A percentile compares a stretch with the other conserved stretches of the same genome.
These are phyloP conservation scores for Przewalskia tangutica DNA, from an alignment of 257 asterid genomes.

Conservation along the genomic window DNA sequence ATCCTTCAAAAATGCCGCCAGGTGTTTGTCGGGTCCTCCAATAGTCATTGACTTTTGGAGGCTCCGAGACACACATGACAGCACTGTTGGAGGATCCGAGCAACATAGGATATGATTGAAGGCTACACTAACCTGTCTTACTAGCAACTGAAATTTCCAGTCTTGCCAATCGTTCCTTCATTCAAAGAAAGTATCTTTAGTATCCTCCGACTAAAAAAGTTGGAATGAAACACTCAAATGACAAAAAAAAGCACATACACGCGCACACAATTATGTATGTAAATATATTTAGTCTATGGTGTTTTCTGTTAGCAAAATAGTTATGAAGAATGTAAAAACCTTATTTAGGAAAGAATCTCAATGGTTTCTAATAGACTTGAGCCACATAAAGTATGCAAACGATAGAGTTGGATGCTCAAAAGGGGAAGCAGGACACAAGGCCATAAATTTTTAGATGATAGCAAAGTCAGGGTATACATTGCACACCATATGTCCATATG, in stretches of 20 bases:
- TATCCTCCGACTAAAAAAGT: neutral
- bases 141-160: constrained; percentile 49
- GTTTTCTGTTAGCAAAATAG: neutral
- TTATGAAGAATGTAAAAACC: neutral
- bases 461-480: neutral
- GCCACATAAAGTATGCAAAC: neutral
- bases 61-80: neutral
- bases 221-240: neutral
- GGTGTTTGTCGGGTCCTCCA: neutral
- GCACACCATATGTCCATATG: neutral
- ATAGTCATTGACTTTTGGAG: neutral
- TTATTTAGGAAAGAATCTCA: neutral
- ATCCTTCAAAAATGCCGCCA: neutral
- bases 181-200: neutral
- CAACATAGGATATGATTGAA: neutral
- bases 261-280: neutral
- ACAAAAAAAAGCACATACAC: neutral
- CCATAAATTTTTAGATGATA: neutral
- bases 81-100: neutral
- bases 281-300: neutral
- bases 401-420: neutral
- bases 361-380: neutral
- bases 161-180: constrained; percentile 61
- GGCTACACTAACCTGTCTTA: constrained; percentile 31
- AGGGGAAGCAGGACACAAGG: neutral